phyloP scores from a whole-genome alignment of 2,329 filamentous ascomycete species.

The Microdochium trichocladiopsis region DNA sequence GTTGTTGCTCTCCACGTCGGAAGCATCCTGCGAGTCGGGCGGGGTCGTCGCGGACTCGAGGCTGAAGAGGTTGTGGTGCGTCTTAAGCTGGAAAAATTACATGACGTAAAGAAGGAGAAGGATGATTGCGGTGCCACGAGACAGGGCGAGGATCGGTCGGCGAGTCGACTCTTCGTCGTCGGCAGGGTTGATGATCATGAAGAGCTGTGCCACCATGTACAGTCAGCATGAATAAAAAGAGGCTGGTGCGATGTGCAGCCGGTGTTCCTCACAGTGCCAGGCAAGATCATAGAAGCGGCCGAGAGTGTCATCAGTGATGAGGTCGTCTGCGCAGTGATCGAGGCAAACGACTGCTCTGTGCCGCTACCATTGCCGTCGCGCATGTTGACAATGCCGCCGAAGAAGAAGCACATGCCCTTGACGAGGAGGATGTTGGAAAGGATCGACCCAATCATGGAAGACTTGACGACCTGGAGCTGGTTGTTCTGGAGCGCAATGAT shows the following conservation, averaged over 20 bases:
- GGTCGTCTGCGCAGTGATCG: too few species aligned
- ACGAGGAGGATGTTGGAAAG: constrained; percentile 93
- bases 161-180: constrained; percentile 28
- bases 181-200: too few species aligned
- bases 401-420: too few species aligned
- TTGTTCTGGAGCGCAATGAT: constrained; percentile 69
- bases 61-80: too few species aligned
- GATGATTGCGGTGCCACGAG: constrained; percentile 69
- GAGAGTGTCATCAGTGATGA: too few species aligned
- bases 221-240: neutral
- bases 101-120: constrained; percentile 68
- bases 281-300: too few species aligned
- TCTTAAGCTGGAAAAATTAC: constrained; percentile 71
- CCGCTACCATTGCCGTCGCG: too few species aligned
- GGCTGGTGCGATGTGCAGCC: too few species aligned
- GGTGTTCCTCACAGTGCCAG: too few species aligned
- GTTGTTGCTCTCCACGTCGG: constrained; percentile 15
- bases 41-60: constrained; percentile 27
- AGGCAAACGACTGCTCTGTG: too few species aligned
- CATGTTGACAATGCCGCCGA: too few species aligned
- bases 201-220: constrained; percentile 34
- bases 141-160: constrained; percentile 61
- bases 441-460: constrained; percentile 94
- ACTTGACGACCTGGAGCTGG: constrained; percentile 94
- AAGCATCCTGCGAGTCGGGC: constrained; percentile 8